Conservation (phyloP, 2,329 filamentous ascomycete species). For the Diaporthe vaccinii region DNA sequence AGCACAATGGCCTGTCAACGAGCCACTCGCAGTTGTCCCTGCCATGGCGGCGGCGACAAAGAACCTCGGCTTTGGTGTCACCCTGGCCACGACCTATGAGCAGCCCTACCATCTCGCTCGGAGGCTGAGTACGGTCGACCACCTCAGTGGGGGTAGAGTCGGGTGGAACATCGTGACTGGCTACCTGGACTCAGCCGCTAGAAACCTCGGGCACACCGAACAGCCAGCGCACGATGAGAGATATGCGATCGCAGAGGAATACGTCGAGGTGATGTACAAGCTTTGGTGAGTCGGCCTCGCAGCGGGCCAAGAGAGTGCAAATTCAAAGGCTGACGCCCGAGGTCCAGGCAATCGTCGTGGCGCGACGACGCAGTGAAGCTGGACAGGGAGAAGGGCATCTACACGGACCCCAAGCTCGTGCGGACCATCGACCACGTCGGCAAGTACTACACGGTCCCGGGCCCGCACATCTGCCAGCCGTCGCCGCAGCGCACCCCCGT, state of each 20-base stretch:
- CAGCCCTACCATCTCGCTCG: conserved; percentile 78
- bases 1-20: conserved; percentile 79
- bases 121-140: conserved; percentile 75
- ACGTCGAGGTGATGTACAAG: conserved; percentile 75
- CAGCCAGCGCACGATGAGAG: conserved; percentile 70
- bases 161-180: conserved; percentile 78
- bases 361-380: conserved; percentile 74
- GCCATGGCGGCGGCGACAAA: conserved; percentile 79
- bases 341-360: conserved; percentile 70
- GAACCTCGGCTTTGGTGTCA: conserved; percentile 78
- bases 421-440: conserved; percentile 76
- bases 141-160: conserved; percentile 73
- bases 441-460: conserved; percentile 73
- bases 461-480: conserved; percentile 72
- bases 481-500: conserved; percentile 74
- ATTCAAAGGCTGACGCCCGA: accelerated
- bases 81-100: conserved; percentile 78
- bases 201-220: conserved; percentile 68
- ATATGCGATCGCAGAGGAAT: conserved; percentile 75
- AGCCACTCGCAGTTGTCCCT: conserved; percentile 74
- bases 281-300: conserved; percentile 53
- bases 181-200: conserved; percentile 78
- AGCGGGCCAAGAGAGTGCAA: accelerated
- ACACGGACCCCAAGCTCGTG: conserved; percentile 65
- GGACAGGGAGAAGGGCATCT: conserved; percentile 70